Conservation (phyloP, 371 early-diverging fungal species). For the Parasitella parasitica region DNA sequence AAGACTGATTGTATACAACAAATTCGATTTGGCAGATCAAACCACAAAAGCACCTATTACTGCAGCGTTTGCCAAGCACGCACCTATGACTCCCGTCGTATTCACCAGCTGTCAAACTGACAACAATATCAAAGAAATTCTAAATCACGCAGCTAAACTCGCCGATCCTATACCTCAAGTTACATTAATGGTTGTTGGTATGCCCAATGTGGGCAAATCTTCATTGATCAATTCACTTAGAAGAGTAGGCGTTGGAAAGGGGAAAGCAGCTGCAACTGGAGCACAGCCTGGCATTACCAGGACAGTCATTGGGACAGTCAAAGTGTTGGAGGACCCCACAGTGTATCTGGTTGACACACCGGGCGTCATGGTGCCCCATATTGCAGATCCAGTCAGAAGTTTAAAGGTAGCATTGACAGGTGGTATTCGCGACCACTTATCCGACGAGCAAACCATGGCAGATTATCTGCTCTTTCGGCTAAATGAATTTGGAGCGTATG, state of each 20-base stretch:
- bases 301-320: conserved; percentile 78
- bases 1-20: conserved; percentile 90
- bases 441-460: conserved; percentile 79
- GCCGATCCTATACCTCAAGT: conserved; percentile 47
- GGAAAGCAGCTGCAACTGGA: conserved; percentile 86
- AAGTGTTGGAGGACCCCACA: conserved; percentile 81
- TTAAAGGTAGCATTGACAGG: conserved; percentile 85
- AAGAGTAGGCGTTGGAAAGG: conserved; percentile 65
- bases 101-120: conserved; percentile 75
- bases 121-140: conserved; percentile 60
- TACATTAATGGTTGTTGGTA: conserved; percentile 87
- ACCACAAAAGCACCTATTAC: conserved; percentile 38
- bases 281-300: conserved; percentile 90
- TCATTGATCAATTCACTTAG: conserved; percentile 88
- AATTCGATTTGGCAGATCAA: conserved; percentile 84
- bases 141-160: conserved; percentile 60
- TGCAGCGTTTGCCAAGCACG: conserved; percentile 51
- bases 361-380: conserved; percentile 86
- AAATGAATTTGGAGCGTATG: conserved; percentile 55
- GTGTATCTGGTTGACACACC: conserved; percentile 93
- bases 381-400: conserved; percentile 73
- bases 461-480: conserved; percentile 88
- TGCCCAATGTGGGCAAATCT: conserved; percentile 97
- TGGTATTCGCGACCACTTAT: conserved; percentile 84
- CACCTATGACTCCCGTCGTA: conserved; percentile 56